Conservation (phyloP, 306 rosid genomes). For the Quercus glauca region DNA sequence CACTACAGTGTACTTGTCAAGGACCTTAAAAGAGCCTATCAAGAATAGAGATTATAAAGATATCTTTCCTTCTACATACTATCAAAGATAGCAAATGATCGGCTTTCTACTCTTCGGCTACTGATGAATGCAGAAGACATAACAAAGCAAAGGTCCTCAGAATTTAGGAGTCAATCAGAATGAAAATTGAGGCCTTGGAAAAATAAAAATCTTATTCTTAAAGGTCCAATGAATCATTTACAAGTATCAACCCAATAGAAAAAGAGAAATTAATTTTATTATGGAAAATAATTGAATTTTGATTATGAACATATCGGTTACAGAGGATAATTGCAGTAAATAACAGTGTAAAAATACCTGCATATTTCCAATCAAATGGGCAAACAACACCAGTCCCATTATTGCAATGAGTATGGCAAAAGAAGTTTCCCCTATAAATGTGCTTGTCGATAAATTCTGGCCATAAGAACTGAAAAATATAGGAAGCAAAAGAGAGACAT, state of each 20-base stretch:
- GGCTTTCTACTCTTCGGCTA: not conserved
- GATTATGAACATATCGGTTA: not conserved
- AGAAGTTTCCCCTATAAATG: conserved; percentile 70
- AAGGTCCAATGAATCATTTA: not conserved
- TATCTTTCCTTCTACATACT: not conserved
- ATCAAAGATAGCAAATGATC: not conserved
- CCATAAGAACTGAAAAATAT: conserved; percentile 68
- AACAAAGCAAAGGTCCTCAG: not conserved
- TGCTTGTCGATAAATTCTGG: conserved; percentile 62
- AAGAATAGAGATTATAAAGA: not conserved
- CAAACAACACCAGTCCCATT: conserved; percentile 81
- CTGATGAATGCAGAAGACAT: not conserved
- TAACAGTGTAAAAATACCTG: conserved; percentile 48
- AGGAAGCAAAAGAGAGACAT: conserved; percentile 12
- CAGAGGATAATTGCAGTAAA: not conserved
- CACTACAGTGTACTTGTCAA: not conserved
- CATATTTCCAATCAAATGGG: conserved; percentile 95
- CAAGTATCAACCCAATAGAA: not conserved
- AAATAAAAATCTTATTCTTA: not conserved
- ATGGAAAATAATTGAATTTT: not conserved
- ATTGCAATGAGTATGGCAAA: conserved; percentile 80
- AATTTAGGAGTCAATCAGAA: not conserved
- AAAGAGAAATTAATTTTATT: not conserved
- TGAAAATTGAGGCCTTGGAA: not conserved
- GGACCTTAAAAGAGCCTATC: not conserved